Percentiles rank a stretch among this genome's conserved stretches.
These are phyloP conservation scores for Fusarium concolor DNA, from an alignment of 2,329 filamentous ascomycete species.

Conservation along the genomic window DNA sequence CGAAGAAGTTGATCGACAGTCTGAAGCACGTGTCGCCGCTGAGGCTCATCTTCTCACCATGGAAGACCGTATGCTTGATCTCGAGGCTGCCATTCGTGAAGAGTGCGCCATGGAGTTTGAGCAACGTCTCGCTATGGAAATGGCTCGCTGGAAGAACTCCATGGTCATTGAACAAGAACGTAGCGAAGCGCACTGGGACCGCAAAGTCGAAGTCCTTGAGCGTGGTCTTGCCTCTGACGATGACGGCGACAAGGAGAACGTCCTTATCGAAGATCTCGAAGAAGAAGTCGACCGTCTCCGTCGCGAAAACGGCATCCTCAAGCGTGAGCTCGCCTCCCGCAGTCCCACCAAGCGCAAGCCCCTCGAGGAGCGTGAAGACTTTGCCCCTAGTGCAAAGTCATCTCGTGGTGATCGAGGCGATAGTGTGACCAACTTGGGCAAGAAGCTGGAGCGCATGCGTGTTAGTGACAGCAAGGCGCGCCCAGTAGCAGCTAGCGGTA, in stretches of 20 bases:
- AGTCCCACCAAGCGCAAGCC: slow-evolving; percentile 72
- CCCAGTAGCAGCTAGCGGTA: slow-evolving; percentile 50
- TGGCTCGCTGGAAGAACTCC: slow-evolving; percentile 82
- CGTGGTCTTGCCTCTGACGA: slow-evolving; percentile 59
- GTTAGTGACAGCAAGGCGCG: slow-evolving; percentile 55
- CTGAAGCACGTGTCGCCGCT: slow-evolving; percentile 74
- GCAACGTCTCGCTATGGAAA: slow-evolving; percentile 76
- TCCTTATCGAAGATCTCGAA: slow-evolving; percentile 72
- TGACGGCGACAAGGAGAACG: slow-evolving; percentile 71
- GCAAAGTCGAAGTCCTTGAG: slow-evolving; percentile 79
- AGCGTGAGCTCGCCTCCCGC: slow-evolving; percentile 71
- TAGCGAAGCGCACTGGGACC: slow-evolving; percentile 86
- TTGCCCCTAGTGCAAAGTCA: slow-evolving; percentile 42
- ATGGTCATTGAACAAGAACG: slow-evolving; percentile 83
- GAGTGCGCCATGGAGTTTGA: slow-evolving; percentile 93
- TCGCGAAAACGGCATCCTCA: slow-evolving; percentile 72
- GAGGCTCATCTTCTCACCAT: slow-evolving; percentile 79
- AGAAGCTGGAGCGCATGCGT: slow-evolving; percentile 63
- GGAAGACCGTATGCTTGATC: slow-evolving; percentile 71
- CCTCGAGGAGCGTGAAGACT: slow-evolving; percentile 65
- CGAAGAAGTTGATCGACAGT: slow-evolving; percentile 76
- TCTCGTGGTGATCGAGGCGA: slow-evolving; percentile 20
- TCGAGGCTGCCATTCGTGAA: slow-evolving; percentile 88
- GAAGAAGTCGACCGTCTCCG: slow-evolving; percentile 77
- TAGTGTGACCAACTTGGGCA: slow-evolving; percentile 55